Conservation (phyloP, 129 eudicot genomes). For the Kitagawia praeruptora region DNA sequence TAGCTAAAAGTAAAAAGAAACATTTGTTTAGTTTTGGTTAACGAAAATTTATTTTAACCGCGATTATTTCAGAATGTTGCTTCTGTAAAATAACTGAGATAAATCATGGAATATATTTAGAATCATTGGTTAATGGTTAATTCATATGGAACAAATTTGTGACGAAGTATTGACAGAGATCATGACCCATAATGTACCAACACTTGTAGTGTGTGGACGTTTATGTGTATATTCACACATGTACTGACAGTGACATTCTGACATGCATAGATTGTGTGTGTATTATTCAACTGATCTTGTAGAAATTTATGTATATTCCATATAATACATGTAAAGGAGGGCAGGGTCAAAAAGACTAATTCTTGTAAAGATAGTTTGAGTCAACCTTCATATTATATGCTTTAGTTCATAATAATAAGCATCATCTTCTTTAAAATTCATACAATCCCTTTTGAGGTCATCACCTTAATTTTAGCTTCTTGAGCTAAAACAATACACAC, state of each 20-base stretch:
- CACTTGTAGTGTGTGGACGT: too few species aligned
- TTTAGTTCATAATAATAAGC: neutral
- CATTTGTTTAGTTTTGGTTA: too few species aligned
- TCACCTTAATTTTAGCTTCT: neutral
- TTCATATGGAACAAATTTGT: too few species aligned
- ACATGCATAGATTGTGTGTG: neutral
- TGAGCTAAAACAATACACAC: neutral
- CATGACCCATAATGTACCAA: too few species aligned
- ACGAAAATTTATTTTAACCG: too few species aligned
- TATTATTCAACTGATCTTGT: neutral
- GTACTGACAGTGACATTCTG: neutral
- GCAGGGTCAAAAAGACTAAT: neutral
- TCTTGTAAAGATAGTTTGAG: neutral
- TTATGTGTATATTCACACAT: too few species aligned
- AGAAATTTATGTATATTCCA: neutral
- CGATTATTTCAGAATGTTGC: too few species aligned
- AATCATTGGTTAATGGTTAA: too few species aligned
- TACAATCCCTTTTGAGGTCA: slow-evolving; percentile 3
- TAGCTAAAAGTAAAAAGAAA: too few species aligned
- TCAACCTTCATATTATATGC: slow-evolving; percentile 7
- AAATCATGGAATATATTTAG: too few species aligned
- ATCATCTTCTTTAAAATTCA: neutral
- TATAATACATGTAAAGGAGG: neutral
- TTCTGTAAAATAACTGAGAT: too few species aligned
- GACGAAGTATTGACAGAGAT: too few species aligned